Evolutionary conservation across 2,329 filamentous ascomycete species (phyloP), one percentile per base, ranked within the genome.

Genomic region (Gaeumannomyces sp.): DNA sequence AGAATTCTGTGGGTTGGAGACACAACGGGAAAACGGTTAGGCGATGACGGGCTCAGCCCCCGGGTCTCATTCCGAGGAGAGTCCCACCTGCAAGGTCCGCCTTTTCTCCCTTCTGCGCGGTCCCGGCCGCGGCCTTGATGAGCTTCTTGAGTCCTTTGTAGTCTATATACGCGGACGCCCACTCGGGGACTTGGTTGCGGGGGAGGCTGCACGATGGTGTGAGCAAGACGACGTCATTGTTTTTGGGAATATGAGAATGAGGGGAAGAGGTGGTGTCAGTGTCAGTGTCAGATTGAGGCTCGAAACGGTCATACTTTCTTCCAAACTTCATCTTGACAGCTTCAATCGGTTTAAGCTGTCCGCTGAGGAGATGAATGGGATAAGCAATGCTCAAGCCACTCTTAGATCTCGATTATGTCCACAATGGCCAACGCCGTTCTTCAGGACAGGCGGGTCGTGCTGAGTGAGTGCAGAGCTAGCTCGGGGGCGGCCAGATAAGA

Each of bases 71-170:
- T 64, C 68, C 62, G 64, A 64, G 67, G 73, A 72, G 70, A 72
- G 73, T 77, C 89, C 82, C 85, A 96, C 94, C 93, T 81, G 94
- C 93, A 78, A 97, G 83, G 84, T 99, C 95, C 67, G 91, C 89
- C 72, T 90, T 85, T 70, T 89, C 85, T 72, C 90, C 90, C 73
- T 85, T 82, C 73, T 87, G 89, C 19, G 81, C 81, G 67, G 86
- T 84, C 68, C 85, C 81, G 66, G 87, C 83, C 45, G 90, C 89
- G 16, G 89, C 85, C 72, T 97, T 98, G 79, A 99, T 93, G 69
- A 97, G 85, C 81, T 95, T 97, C 83, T 99, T 99, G 72, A 98
- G 81, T 70, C 89, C 88, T 75, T 94, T 95, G 81, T 96, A 96
- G 79, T 95, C 88, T 80, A 95, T 93, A 75, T 96, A 96, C 38